Evolutionary conservation across 139 green algal genomes (phyloP).

Genomic region (Chlamydomonas schloesseri): DNA sequence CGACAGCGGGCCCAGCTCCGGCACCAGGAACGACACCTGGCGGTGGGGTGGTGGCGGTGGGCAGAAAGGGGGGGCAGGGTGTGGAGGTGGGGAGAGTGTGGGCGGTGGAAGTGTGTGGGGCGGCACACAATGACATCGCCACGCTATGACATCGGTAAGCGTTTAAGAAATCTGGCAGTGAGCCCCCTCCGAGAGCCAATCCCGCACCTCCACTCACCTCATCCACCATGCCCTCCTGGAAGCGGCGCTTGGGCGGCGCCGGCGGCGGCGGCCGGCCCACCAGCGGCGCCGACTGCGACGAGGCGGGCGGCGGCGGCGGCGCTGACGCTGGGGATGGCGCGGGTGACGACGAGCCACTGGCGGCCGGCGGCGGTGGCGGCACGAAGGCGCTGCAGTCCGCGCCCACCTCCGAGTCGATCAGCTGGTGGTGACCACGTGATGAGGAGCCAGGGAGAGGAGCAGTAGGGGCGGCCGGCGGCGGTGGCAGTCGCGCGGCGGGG

Average conservation of each 20-base stretch:
- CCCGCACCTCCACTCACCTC: conserved; percentile 58
- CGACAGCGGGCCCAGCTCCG: conserved; percentile 80
- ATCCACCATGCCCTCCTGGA: conserved; percentile 80
- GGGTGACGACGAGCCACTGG: background rate
- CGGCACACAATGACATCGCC: background rate
- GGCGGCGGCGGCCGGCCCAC: conserved; percentile 20
- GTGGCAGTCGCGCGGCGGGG: too few relatives aligned
- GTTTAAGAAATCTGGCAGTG: too few relatives aligned
- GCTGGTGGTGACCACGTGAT: too few relatives aligned
- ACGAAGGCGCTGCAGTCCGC: conserved; percentile 31
- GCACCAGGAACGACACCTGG: conserved; percentile 71
- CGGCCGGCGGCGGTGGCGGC: background rate
- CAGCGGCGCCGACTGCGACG: background rate
- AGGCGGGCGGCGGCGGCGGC: background rate
- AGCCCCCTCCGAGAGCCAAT: too few relatives aligned
- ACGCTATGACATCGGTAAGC: background rate
- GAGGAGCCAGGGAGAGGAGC: too few relatives aligned
- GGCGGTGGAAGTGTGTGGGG: background rate
- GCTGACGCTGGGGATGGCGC: background rate
- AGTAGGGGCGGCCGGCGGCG: too few relatives aligned
- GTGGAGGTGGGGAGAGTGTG: background rate
- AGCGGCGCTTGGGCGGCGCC: conserved; percentile 58
- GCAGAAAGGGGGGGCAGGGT: background rate
- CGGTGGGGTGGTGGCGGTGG: background rate
- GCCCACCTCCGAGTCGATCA: conserved; percentile 34